Percentiles rank a stretch among this genome's conserved stretches.
Conservation (phyloP, 345 rosid species). For the Rhizophora apiculata region DNA sequence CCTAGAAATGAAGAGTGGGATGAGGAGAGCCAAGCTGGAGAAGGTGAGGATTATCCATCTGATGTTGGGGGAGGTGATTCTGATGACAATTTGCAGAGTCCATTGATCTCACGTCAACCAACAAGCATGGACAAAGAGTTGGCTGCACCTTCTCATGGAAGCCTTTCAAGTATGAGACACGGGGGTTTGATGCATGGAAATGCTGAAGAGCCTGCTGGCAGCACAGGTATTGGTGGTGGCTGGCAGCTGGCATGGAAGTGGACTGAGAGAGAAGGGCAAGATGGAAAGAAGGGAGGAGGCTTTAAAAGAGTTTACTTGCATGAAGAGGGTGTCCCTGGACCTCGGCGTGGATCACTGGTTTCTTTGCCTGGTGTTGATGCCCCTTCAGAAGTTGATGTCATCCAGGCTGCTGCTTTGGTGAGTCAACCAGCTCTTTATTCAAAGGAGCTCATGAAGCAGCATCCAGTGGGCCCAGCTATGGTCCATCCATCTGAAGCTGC, state of each 20-base stretch:
- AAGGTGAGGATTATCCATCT: slow-evolving; percentile 64
- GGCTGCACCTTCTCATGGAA: slow-evolving; percentile 47
- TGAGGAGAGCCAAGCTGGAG: slow-evolving; percentile 65
- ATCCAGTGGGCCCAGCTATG: slow-evolving; percentile 84
- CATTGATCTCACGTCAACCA: slow-evolving; percentile 85
- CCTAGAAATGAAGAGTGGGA: slow-evolving; percentile 75
- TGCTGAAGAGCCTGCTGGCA: slow-evolving; percentile 48
- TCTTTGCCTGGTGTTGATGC: slow-evolving; percentile 59
- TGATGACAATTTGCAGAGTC: slow-evolving; percentile 76
- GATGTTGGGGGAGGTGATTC: slow-evolving; percentile 62
- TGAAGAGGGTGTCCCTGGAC: slow-evolving; percentile 60
- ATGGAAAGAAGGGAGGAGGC: slow-evolving; percentile 76
- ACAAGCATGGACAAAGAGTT: slow-evolving; percentile 72
- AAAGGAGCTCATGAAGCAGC: slow-evolving; percentile 54
- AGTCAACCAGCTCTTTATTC: slow-evolving; percentile 84
- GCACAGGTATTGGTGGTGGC: slow-evolving; percentile 86
- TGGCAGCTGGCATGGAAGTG: slow-evolving; percentile 99
- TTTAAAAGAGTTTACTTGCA: slow-evolving; percentile 83
- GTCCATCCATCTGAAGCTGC: slow-evolving; percentile 73
- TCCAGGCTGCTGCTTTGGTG: slow-evolving; percentile 90
- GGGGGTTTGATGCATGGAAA: slow-evolving; percentile 59
- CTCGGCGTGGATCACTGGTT: slow-evolving; percentile 64
- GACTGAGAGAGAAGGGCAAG: slow-evolving; percentile 66
- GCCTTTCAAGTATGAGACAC: slow-evolving; percentile 50
- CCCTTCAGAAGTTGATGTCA: slow-evolving; percentile 45